Base-by-base conservation (phyloP, 176 grass and related monocot species). In the Triticum dicoccoides region DNA sequence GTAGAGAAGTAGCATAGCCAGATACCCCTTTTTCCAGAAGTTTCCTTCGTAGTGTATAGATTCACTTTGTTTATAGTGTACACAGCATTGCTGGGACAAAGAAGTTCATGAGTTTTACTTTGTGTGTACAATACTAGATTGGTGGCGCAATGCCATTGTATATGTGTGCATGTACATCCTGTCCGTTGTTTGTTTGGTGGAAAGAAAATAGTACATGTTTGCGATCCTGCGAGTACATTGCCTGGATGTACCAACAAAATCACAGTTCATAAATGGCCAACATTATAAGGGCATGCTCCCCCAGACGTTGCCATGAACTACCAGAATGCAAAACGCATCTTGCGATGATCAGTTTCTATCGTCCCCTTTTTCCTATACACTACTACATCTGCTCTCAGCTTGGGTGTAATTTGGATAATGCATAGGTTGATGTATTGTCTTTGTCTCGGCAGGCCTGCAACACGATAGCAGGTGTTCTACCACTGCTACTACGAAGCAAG, bases 41-140 rank as follows among this genome's bases (percentile, higher is more conserved):
- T 64, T 76, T 84, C 24, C 38, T 5, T 42, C 11, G 0, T 71
- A 54, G 69, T 81, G 85, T 88, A 81, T 77, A 85, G 89, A 77
- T 81, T 84, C 58, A 39, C 39, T 88, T 91, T 18, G 54, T 85
- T 81, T 21, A 8, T 88, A 58, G 62, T 65, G 24, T 17, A 73
- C 64, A 56, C 63, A 72, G 59, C 74, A 84, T 65, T 75, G 25
- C 76, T 69, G 81, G 80, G 64, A 33, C 39, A 85, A 91, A 85
- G 38, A 76, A 72, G 73, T 39, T 66, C 62, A 78, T 27, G 68
- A 34, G 76, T 27, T 25, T 35, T 47, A 12, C 18, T 79, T 84
- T 47, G 59, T 47, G 35, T 73, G 65, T 77, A 67, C 69, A 61
- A 44, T 89, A 37, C 25, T 67, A 45, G 56, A 67, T 89, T 67